Conservation (phyloP, 805 yeast species). For the Candida gorgasii region DNA sequence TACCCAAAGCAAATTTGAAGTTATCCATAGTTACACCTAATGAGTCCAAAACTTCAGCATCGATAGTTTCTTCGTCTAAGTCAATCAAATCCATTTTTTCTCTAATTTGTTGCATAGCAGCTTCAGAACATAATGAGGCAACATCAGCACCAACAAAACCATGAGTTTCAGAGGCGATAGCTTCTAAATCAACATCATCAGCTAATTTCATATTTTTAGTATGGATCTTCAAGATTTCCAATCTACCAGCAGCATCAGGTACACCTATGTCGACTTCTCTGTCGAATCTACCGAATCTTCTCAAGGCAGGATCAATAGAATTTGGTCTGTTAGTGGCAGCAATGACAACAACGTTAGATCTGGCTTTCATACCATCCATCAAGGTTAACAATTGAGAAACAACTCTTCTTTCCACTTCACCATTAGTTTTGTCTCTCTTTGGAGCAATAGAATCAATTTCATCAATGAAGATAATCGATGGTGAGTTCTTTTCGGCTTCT, state of each 20-base stretch:
- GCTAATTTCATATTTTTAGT: constrained; percentile 97
- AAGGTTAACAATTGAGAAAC: constrained; percentile 95
- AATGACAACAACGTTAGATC: constrained; percentile 95
- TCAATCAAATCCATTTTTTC: constrained; percentile 99
- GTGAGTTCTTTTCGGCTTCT: constrained; percentile 98
- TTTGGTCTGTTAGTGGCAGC: constrained; percentile 95
- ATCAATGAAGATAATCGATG: constrained; percentile 95
- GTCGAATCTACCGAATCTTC: constrained; percentile 85
- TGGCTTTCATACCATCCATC: constrained; percentile 99
- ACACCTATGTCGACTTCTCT: constrained; percentile 87
- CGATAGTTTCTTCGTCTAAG: constrained; percentile 93
- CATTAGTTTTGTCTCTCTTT: constrained; percentile 99
- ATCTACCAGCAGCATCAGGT: constrained; percentile 98
- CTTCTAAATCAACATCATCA: constrained; percentile 93
- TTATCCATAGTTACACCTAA: constrained; percentile 99
- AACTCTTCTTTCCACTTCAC: constrained; percentile 99
- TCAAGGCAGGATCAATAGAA: constrained; percentile 81
- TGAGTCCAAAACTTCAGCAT: constrained; percentile 94
- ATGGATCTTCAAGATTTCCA: constrained; percentile 95
- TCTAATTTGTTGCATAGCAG: constrained; percentile 99
- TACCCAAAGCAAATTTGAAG: constrained; percentile 96
- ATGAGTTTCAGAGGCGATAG: constrained; percentile 95
- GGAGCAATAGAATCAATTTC: constrained; percentile 99
- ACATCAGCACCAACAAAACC: constrained; percentile 99
- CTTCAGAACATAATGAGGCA: constrained; percentile 98